Evolutionary conservation across 129 eudicot genomes (phyloP), one percentile per base, ranked within the genome.

Genomic region (Flaveria bidentis): DNA sequence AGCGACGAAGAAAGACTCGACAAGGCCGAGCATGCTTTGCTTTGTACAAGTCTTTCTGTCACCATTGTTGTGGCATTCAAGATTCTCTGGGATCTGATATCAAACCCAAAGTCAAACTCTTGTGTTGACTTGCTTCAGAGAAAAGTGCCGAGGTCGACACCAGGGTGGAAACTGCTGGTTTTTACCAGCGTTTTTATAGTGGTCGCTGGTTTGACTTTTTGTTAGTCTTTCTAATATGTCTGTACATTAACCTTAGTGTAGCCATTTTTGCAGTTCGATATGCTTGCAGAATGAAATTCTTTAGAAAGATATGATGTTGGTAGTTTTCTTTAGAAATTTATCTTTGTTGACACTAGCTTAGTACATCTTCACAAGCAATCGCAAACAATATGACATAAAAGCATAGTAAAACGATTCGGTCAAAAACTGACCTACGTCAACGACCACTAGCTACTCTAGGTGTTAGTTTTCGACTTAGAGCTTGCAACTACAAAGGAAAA

Each of bases 1-100:
- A 85, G 51, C 1, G 89, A 91, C 23, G 97, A 94, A 80, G 87
- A 81, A 66, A 81, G 82, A 53, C 25, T 91, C 75, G 93, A 89
- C 62, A 89, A 81, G 72, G 80, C 84, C 18, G 97, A 89, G 83
- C 79, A 86, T n/a, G 85, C 84, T 44, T 46, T 80, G 28, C 30
- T 80, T 8, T 73, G 53, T 28, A 63, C 79, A 67, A 80, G 70
- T 66, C 45, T 80, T 45, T 74, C 62, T 55, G 69, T 80, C 63
- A 30, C 71, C 55, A 46, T 80, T 20, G 28, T 80, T 55, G 57
- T 57, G 16, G 52, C 79, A 60, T 30, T 73, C 17, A 80, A 74
- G 75, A 73, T 80, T 73, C 75, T 80, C 44, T 73, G 41, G 25
- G 26, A 67, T 74, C 50, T 56, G 22, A 28, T 67, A 6, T 67